These are phyloP conservation scores for Backusella tuberculispora DNA, from an alignment of 192 early-diverging fungal species.

Conservation along the genomic window DNA sequence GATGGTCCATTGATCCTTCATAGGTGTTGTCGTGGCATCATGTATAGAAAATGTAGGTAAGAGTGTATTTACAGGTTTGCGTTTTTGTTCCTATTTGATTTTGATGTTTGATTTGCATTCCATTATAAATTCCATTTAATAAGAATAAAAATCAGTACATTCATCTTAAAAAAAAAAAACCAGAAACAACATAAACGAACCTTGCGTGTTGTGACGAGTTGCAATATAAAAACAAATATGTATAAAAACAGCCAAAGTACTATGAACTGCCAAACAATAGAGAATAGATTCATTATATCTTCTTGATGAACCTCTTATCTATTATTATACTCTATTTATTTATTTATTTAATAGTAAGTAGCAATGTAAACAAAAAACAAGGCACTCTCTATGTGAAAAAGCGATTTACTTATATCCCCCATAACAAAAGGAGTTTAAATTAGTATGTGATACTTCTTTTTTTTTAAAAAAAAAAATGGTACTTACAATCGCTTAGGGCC, in stretches of 20 bases:
- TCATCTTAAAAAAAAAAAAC: background rate
- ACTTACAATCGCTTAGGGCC: no score
- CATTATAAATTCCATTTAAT: no score
- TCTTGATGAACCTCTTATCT: background rate
- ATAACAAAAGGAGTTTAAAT: no score
- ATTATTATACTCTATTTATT: background rate
- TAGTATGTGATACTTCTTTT: no score
- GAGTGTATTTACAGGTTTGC: constrained; percentile 1
- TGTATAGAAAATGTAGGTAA: constrained; percentile 28
- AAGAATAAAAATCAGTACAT: no score
- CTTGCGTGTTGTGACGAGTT: constrained; percentile 18
- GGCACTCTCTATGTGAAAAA: background rate
- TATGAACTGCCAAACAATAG: constrained; percentile 32
- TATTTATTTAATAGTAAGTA: background rate
- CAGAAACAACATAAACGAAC: background rate
- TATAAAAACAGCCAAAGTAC: constrained; percentile 37
- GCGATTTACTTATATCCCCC: no score
- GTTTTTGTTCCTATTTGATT: background rate
- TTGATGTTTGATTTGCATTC: no score
- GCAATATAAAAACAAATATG: constrained; percentile 22
- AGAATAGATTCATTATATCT: constrained; percentile 29
- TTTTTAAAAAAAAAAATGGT: no score
- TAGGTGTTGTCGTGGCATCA: constrained; percentile 1
- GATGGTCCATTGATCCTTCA: constrained; percentile 32
- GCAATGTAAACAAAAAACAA: background rate